Evolutionary conservation across 2,329 filamentous ascomycete species (phyloP).

Genomic region (Xylaria sp.): DNA sequence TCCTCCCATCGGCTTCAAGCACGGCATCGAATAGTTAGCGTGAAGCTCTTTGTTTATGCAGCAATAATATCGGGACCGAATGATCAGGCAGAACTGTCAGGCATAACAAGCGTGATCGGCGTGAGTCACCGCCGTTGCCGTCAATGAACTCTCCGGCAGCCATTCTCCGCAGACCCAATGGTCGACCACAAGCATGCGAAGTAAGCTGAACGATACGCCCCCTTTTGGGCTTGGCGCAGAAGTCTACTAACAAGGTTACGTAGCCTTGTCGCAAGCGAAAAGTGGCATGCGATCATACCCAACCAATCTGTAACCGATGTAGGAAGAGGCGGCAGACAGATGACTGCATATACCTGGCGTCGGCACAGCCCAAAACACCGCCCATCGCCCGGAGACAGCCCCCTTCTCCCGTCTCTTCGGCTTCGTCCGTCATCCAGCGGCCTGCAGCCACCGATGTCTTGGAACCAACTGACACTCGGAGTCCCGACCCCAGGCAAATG

Average conservation of each 20-base stretch:
- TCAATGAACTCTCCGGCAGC: conserved; percentile 29
- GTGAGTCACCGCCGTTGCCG: conserved; percentile 30
- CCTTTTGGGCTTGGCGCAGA: conserved; percentile 22
- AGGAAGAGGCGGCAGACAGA: conserved; percentile 48
- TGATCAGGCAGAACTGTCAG: background rate
- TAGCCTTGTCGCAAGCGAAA: conserved; percentile 56
- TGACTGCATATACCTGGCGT: conserved; percentile 51
- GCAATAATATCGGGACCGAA: background rate
- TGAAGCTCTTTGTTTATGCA: background rate
- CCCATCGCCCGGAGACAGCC: conserved; percentile 13
- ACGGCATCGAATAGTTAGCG: background rate
- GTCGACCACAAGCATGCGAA: conserved; percentile 46
- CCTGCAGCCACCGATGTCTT: conserved; percentile 5
- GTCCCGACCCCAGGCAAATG: conserved; percentile 33
- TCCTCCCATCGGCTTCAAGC: conserved; percentile 1
- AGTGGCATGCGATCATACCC: conserved; percentile 55
- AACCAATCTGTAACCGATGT: conserved; percentile 55
- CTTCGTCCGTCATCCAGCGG: conserved; percentile 1
- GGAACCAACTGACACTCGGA: conserved; percentile 30
- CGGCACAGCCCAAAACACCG: conserved; percentile 22
- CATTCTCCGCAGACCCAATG: conserved; percentile 46
- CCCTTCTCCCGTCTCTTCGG: conserved; percentile 24
- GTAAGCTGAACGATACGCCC: conserved; percentile 34
- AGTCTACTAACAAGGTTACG: conserved; percentile 39
- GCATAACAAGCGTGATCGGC: conserved; percentile 6